Evolutionary conservation across 345 rosid genomes (phyloP).

Genomic region (Microthlaspi erraticum): DNA sequence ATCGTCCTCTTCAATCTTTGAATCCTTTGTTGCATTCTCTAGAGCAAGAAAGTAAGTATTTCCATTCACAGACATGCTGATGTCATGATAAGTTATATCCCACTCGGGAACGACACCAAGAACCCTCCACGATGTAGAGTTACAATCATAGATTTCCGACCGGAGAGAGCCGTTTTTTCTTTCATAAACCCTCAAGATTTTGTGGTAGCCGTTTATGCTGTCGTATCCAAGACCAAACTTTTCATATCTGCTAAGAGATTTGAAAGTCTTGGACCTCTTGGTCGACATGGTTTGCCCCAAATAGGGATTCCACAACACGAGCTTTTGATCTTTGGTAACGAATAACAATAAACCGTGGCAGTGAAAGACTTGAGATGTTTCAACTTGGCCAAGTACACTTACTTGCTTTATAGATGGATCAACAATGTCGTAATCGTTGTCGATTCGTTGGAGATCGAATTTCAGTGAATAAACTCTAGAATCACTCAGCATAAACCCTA

Average conservation of each 20-base stretch:
- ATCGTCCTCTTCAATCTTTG: too few species aligned
- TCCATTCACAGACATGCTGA: neutral
- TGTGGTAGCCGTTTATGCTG: neutral
- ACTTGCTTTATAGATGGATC: neutral
- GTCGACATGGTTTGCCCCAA: neutral
- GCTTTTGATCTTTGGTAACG: neutral
- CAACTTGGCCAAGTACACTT: neutral
- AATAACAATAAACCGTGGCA: neutral
- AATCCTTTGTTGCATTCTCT: too few species aligned
- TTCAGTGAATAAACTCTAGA: neutral
- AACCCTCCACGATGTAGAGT: conserved; percentile 5
- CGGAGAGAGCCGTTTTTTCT: too few species aligned
- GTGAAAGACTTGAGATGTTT: neutral
- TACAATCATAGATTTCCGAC: conserved; percentile 1
- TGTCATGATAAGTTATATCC: neutral
- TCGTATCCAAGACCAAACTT: neutral
- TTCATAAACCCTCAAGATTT: conserved; percentile 1
- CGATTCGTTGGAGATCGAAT: neutral
- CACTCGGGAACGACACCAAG: neutral
- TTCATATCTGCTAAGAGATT: neutral
- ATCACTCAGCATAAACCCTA: neutral
- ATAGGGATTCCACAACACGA: conserved; percentile 2
- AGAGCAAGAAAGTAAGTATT: neutral
- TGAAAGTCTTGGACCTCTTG: neutral
- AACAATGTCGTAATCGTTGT: neutral